Conservation (phyloP, 352 stramenopile genomes). For the Globisporangium uncinulatum region DNA sequence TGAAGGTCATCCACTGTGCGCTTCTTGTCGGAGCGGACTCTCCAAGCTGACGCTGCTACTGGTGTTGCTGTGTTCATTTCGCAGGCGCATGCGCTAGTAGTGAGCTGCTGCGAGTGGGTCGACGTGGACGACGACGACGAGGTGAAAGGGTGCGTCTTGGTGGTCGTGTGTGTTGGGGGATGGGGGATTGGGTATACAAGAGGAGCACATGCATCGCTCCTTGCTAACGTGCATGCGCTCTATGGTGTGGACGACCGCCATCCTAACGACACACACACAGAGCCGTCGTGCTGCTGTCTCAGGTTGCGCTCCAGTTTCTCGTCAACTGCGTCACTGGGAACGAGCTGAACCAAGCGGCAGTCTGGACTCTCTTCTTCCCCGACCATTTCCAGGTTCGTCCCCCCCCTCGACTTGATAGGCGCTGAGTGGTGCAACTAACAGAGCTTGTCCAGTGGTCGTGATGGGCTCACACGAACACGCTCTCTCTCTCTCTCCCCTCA, state of each 20-base stretch:
- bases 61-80: too few species aligned
- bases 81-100: constrained; percentile 34
- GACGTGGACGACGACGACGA: constrained; percentile 47
- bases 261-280: background rate
- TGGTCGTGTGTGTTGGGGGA: background rate
- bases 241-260: background rate
- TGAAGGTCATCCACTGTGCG: background rate
- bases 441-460: too few species aligned
- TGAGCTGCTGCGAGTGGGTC: constrained; percentile 43
- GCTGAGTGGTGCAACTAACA: too few species aligned
- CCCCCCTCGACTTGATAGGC: background rate
- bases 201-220: background rate
- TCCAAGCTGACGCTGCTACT: background rate
- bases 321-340: constrained; percentile 59
- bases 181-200: too few species aligned
- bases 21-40: constrained; percentile 10
- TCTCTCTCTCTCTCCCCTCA: background rate
- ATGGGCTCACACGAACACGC: too few species aligned
- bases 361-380: constrained; percentile 64
- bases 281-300: constrained; percentile 39
- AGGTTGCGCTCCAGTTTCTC: constrained; percentile 71
- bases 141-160: constrained; percentile 29
- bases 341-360: constrained; percentile 31
- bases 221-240: background rate
- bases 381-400: constrained; percentile 53